Evolutionary conservation across 495 filamentous ascomycete genomes (phyloP).

Genomic region (Mytilinidion resinicola): DNA sequence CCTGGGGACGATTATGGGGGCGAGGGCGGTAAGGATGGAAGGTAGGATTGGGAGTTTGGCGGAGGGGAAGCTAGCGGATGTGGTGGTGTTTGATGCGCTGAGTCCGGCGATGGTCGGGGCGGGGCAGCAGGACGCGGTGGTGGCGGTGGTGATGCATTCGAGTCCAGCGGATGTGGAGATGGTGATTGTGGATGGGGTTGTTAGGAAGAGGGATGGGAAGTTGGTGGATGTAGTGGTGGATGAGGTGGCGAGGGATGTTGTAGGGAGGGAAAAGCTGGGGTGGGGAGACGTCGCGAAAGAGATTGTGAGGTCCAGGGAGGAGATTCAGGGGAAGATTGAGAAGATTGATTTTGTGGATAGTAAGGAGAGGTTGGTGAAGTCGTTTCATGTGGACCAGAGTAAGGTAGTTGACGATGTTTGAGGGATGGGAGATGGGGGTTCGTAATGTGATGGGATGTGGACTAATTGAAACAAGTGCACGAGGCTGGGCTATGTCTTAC

Average conservation of each 20-base stretch:
- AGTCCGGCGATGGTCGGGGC: conserved; percentile 43
- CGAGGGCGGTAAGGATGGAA: conserved; percentile 40
- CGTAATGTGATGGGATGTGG: no score
- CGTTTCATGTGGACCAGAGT: conserved; percentile 11
- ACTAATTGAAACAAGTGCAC: no score
- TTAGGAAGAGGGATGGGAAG: conserved; percentile 38
- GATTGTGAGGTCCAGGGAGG: conserved; percentile 26
- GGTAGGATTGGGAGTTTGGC: conserved; percentile 41
- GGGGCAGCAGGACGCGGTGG: conserved; percentile 40
- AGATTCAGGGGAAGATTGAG: conserved; percentile 23
- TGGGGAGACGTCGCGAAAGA: conserved; percentile 30
- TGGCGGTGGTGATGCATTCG: conserved; percentile 43
- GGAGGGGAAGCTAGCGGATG: conserved; percentile 44
- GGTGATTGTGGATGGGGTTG: conserved; percentile 43
- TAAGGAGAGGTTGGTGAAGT: conserved; percentile 16
- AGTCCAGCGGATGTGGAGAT: conserved; percentile 42
- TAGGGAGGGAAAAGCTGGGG: conserved; percentile 21
- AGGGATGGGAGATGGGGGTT: no score
- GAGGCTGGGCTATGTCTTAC: no score
- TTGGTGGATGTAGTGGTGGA: conserved; percentile 28
- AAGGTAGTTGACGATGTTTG: conserved; percentile 5
- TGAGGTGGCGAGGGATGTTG: conserved; percentile 12
- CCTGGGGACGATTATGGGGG: conserved; percentile 45
- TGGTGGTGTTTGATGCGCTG: conserved; percentile 41
- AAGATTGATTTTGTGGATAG: conserved; percentile 24